Conservation (phyloP, 371 early-diverging fungal genomes). For the Mucor mucedo region DNA sequence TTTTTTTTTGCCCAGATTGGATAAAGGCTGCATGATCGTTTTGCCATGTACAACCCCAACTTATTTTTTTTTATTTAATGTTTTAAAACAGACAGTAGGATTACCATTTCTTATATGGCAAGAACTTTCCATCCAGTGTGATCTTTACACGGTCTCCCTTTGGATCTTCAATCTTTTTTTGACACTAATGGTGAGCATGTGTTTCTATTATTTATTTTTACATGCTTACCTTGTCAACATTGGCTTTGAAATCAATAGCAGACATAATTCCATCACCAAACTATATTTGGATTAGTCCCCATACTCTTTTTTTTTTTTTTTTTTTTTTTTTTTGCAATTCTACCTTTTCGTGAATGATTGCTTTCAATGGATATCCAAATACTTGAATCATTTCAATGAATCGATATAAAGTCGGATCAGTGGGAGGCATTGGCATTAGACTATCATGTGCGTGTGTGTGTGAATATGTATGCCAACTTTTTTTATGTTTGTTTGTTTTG, state of each 20-base stretch:
- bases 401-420: slow-evolving; percentile 62
- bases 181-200: slow-evolving; percentile 23
- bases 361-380: slow-evolving; percentile 58
- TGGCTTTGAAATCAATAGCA: slow-evolving; percentile 63
- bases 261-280: slow-evolving; percentile 73
- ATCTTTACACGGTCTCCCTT: slow-evolving; percentile 58
- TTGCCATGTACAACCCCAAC: not conserved
- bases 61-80: too few species aligned
- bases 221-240: slow-evolving; percentile 59
- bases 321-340: too few species aligned
- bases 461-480: not conserved
- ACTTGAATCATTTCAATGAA: slow-evolving; percentile 63
- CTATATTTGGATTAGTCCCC: slow-evolving; percentile 2
- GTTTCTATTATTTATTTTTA: not conserved
- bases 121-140: slow-evolving; percentile 60
- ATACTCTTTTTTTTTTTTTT: not conserved
- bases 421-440: slow-evolving; percentile 51
- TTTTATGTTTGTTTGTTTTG: not conserved
- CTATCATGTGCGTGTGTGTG: slow-evolving; percentile 24
- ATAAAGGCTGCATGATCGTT: not conserved
- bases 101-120: slow-evolving; percentile 50
- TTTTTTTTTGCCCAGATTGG: not conserved
- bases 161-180: slow-evolving; percentile 47
- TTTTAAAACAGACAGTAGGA: too few species aligned
- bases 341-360: slow-evolving; percentile 63